phyloP scores from a whole-genome alignment of 192 early-diverging fungal genomes.

The Backusella circina region DNA sequence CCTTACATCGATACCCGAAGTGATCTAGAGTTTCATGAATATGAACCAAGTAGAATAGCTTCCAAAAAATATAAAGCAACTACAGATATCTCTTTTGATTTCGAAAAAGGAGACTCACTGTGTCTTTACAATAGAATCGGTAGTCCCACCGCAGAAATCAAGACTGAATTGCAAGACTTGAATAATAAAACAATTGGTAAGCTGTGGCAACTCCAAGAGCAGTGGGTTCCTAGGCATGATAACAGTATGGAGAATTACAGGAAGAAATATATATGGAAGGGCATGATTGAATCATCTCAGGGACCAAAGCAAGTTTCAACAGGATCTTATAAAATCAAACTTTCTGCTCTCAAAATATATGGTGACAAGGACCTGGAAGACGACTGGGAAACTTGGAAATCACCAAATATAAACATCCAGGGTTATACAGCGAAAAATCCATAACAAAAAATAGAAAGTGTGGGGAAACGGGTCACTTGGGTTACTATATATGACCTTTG shows the following conservation, averaged over 20 bases:
- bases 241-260: slow-evolving; percentile 3
- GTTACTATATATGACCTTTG: neutral
- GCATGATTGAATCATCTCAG: neutral
- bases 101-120: neutral
- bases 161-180: neutral
- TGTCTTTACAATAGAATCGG: slow-evolving; percentile 13
- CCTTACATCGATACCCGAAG: slow-evolving; percentile 11
- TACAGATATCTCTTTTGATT: neutral
- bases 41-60: neutral
- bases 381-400: slow-evolving; percentile 22
- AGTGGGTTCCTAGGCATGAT: slow-evolving; percentile 16
- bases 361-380: neutral
- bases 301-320: neutral
- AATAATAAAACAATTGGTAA: slow-evolving; percentile 1
- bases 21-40: neutral
- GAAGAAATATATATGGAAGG: neutral
- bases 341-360: slow-evolving; percentile 22
- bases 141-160: neutral
- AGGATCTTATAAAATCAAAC: slow-evolving; percentile 17
- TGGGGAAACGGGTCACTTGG: neutral
- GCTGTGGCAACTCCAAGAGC: slow-evolving; percentile 3
- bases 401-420: neutral
- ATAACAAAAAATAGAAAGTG: neutral
- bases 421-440: neutral
- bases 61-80: neutral